phyloP scores from a whole-genome alignment of 768 basidiomycete species.

The Termitomyces sp. region DNA sequence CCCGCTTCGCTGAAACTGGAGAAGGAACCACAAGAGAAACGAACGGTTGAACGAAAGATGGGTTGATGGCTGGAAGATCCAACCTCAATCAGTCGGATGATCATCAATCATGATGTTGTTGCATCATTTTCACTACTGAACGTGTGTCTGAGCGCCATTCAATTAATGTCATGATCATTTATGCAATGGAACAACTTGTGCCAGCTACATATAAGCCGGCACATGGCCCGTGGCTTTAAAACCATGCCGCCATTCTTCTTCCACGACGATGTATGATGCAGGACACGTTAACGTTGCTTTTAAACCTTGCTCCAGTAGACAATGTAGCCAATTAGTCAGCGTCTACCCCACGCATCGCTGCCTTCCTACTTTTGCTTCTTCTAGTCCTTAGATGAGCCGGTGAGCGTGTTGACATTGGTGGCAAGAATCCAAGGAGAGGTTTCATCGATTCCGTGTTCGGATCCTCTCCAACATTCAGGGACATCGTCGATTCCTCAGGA shows the following conservation, averaged over 20 bases:
- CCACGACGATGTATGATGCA: too few relatives aligned
- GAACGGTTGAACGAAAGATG: not conserved
- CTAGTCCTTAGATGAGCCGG: constrained; percentile 28
- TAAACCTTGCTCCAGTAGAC: too few relatives aligned
- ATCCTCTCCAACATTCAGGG: constrained; percentile 19
- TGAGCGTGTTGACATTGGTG: constrained; percentile 31
- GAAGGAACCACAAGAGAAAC: constrained; percentile 2
- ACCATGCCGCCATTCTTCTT: too few relatives aligned
- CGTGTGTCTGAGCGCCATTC: too few relatives aligned
- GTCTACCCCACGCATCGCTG: constrained; percentile 30
- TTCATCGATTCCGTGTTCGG: constrained; percentile 24
- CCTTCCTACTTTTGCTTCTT: constrained; percentile 38
- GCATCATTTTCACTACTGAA: not conserved
- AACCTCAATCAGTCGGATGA: not conserved
- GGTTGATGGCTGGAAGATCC: not conserved
- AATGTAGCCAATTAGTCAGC: constrained; percentile 1
- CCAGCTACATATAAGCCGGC: too few relatives aligned
- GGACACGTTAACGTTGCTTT: too few relatives aligned
- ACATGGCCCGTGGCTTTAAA: too few relatives aligned
- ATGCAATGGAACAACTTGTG: too few relatives aligned
- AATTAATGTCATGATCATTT: too few relatives aligned
- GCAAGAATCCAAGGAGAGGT: constrained; percentile 41
- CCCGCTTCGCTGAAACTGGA: constrained; percentile 11
- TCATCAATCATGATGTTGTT: not conserved
- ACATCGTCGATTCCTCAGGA: constrained; percentile 12